phyloP scores from a whole-genome alignment of 805 yeast species.

The Starmerella davenportii region DNA sequence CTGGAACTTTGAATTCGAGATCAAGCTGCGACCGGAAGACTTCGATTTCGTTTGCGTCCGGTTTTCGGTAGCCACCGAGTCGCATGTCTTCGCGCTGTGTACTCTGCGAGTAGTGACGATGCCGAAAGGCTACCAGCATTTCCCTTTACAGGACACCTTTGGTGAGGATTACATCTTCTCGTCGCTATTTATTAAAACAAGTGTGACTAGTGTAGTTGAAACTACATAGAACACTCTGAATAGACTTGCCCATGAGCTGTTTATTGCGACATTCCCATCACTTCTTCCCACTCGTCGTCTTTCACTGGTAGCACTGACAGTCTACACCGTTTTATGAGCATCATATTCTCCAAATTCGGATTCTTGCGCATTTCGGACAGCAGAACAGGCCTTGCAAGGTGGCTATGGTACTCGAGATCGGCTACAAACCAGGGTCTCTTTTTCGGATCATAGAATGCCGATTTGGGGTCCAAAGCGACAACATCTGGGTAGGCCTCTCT shows the following conservation, averaged over 20 bases:
- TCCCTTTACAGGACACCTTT: conserved; percentile 54
- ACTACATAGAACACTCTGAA: neutral
- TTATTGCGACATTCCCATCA: conserved; percentile 17
- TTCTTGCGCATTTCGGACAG: conserved; percentile 27
- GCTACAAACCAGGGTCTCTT: conserved; percentile 45
- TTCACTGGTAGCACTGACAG: conserved; percentile 37
- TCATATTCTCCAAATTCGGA: conserved; percentile 26
- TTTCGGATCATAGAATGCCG: conserved; percentile 34
- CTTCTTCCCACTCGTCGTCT: conserved; percentile 26
- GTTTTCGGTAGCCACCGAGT: conserved; percentile 22
- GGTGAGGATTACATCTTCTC: conserved; percentile 65
- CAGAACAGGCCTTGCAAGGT: conserved; percentile 27
- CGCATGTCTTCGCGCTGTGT: conserved; percentile 35
- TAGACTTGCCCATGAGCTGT: neutral
- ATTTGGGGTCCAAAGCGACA: conserved; percentile 26
- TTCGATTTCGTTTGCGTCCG: conserved; percentile 24
- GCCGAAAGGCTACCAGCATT: conserved; percentile 64
- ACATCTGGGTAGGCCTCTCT: conserved; percentile 22
- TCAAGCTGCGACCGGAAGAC: conserved; percentile 23
- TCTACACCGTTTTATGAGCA: conserved; percentile 32
- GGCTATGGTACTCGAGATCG: conserved; percentile 29
- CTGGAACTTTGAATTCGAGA: conserved; percentile 47
- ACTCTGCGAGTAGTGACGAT: conserved; percentile 46
- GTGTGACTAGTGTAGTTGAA: neutral
- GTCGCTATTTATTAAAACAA: conserved; percentile 30